These are phyloP conservation scores for Poterioochromonas sp. DNA, from an alignment of 352 stramenopile genomes.

Conservation along the genomic window DNA sequence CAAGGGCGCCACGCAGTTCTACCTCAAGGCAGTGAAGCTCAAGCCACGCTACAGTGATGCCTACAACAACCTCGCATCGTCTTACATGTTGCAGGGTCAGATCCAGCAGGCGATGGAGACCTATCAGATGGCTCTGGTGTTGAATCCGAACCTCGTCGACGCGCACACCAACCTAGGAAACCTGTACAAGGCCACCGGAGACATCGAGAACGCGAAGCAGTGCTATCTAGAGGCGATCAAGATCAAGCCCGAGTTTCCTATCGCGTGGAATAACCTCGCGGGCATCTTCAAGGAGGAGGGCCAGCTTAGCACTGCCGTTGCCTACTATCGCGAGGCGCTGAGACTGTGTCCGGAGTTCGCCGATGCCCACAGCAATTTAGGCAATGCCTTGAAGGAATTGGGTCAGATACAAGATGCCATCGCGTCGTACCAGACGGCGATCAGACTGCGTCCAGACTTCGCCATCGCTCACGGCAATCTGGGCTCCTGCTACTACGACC, in stretches of 20 bases:
- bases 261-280: slow-evolving; percentile 80
- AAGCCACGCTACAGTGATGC: slow-evolving; percentile 76
- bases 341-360: slow-evolving; percentile 65
- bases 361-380: slow-evolving; percentile 70
- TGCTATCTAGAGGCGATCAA: slow-evolving; percentile 80
- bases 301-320: slow-evolving; percentile 62
- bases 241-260: slow-evolving; percentile 72
- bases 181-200: slow-evolving; percentile 62
- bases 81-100: slow-evolving; percentile 79
- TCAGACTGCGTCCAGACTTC: slow-evolving; percentile 71
- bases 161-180: slow-evolving; percentile 88
- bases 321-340: slow-evolving; percentile 64
- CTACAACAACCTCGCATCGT: slow-evolving; percentile 80
- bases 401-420: slow-evolving; percentile 11
- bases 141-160: slow-evolving; percentile 74
- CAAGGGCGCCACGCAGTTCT: slow-evolving; percentile 76
- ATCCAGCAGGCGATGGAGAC: slow-evolving; percentile 75
- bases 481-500: slow-evolving; percentile 75
- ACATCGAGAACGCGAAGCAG: slow-evolving; percentile 66
- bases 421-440: slow-evolving; percentile 46
- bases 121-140: slow-evolving; percentile 81
- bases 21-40: slow-evolving; percentile 70
- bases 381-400: slow-evolving; percentile 36
- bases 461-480: slow-evolving; percentile 80
- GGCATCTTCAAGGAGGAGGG: slow-evolving; percentile 77